These are phyloP conservation scores for Fusarium euwallaceae DNA, from an alignment of 2,329 filamentous ascomycete species.

Conservation along the genomic window DNA sequence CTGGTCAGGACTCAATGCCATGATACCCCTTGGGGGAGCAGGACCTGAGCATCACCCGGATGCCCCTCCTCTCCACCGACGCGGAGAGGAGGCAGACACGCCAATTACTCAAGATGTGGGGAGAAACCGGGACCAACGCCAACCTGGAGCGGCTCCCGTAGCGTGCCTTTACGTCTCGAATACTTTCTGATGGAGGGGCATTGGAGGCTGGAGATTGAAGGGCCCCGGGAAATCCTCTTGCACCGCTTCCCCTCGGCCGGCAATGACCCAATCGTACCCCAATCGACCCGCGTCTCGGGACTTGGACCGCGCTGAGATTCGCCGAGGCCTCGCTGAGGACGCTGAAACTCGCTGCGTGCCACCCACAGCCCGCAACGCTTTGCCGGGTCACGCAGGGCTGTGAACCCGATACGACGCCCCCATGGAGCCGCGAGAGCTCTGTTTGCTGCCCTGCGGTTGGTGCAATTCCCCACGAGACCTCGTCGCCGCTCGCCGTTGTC, in stretches of 20 bases:
- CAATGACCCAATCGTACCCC: constrained; percentile 37
- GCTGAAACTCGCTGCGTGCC: neutral
- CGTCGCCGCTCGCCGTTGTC: constrained; percentile 21
- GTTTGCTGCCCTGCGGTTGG: constrained; percentile 29
- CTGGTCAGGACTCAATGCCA: neutral
- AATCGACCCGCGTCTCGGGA: constrained; percentile 31
- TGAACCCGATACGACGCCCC: constrained; percentile 37
- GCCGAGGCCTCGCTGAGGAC: neutral
- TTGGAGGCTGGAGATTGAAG: constrained; percentile 23
- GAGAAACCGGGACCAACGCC: constrained; percentile 42
- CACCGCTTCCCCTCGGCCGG: constrained; percentile 48
- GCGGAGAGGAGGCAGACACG: constrained; percentile 13
- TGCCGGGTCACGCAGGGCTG: constrained; percentile 41
- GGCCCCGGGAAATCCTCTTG: constrained; percentile 55
- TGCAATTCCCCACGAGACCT: constrained; percentile 37
- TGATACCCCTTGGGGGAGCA: constrained; percentile 24
- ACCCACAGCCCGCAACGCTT: neutral
- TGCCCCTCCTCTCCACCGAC: constrained; percentile 30
- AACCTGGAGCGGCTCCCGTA: constrained; percentile 37
- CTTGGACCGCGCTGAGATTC: constrained; percentile 12
- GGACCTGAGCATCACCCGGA: constrained; percentile 14
- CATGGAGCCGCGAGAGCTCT: constrained; percentile 25
- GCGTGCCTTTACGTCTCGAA: constrained; percentile 7
- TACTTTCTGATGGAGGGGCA: constrained; percentile 9
- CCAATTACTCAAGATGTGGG: constrained; percentile 40